These are phyloP conservation scores for Penicillium pancosmium DNA, from an alignment of 495 filamentous ascomycete species.

Conservation along the genomic window DNA sequence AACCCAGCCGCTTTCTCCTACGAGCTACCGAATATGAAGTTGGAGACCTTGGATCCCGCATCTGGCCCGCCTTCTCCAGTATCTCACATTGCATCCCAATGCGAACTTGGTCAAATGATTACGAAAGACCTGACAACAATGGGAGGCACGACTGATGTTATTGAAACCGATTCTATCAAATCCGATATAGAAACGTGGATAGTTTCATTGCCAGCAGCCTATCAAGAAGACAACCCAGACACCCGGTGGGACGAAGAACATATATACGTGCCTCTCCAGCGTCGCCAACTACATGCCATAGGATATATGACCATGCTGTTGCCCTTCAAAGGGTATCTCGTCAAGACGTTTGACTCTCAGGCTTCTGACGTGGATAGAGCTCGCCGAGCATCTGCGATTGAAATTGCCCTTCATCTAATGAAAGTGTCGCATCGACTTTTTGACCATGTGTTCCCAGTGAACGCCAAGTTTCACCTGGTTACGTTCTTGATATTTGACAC, in stretches of 20 bases:
- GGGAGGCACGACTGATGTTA: slow-evolving; percentile 6
- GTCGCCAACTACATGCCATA: slow-evolving; percentile 50
- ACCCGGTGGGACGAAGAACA: slow-evolving; percentile 47
- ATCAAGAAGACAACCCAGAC: slow-evolving; percentile 41
- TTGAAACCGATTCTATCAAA: slow-evolving; percentile 23
- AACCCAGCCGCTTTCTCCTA: slow-evolving; percentile 22
- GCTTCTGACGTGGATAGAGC: slow-evolving; percentile 32
- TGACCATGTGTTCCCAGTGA: slow-evolving; percentile 42
- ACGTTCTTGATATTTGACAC: slow-evolving; percentile 58
- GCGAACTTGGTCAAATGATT: slow-evolving; percentile 26
- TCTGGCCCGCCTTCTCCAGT: slow-evolving; percentile 27
- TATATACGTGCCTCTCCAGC: slow-evolving; percentile 49
- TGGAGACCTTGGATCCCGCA: slow-evolving; percentile 20
- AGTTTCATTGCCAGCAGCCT: slow-evolving; percentile 43
- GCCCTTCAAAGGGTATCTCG: slow-evolving; percentile 47
- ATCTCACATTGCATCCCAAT: slow-evolving; percentile 27
- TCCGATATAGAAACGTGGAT: slow-evolving; percentile 45
- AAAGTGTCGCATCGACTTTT: slow-evolving; percentile 43
- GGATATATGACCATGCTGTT: slow-evolving; percentile 49
- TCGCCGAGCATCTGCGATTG: slow-evolving; percentile 40
- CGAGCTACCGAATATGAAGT: slow-evolving; percentile 28
- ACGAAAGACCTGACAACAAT: slow-evolving; percentile 17
- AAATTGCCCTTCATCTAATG: slow-evolving; percentile 44
- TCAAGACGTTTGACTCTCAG: slow-evolving; percentile 17
- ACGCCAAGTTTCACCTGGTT: slow-evolving; percentile 54